Percentiles rank a stretch among this genome's conserved stretches.
These are phyloP conservation scores for Argentina anserina DNA, from an alignment of 306 rosid genomes.

Conservation along the genomic window DNA sequence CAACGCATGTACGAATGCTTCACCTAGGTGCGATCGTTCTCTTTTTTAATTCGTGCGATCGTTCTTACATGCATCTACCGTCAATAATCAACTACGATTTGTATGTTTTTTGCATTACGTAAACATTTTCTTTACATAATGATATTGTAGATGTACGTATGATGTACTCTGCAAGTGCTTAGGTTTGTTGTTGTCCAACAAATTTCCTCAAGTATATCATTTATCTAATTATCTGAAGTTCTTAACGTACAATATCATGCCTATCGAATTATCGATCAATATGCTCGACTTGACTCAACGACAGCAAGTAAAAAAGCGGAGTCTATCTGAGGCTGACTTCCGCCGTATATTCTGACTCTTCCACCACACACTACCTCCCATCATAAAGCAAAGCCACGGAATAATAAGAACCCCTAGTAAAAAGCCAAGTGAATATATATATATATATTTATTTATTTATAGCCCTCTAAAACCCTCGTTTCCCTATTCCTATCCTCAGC, in stretches of 20 bases:
- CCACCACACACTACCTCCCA: neutral
- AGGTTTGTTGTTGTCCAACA: neutral
- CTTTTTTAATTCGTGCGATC: neutral
- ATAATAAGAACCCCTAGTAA: neutral
- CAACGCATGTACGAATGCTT: no score
- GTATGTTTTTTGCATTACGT: no score
- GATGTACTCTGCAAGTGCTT: neutral
- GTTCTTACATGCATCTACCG: neutral
- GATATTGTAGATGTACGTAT: neutral
- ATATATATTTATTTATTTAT: no score
- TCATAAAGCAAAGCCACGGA: neutral
- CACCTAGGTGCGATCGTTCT: no score
- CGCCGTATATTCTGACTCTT: conserved; percentile 8
- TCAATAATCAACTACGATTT: neutral
- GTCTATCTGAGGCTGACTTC: neutral
- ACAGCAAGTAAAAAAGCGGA: neutral
- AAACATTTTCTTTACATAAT: no score
- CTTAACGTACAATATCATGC: no score
- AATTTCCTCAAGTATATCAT: no score
- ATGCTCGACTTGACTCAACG: neutral
- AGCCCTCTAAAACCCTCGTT: neutral
- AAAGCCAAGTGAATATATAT: neutral
- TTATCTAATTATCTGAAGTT: no score
- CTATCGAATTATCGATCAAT: no score
- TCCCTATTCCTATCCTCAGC: neutral